A percentile compares a stretch with the other conserved stretches of the same genome.
Evolutionary conservation across 1,139 yeast species (phyloP).

Genomic region (Sugiyamaella sp.): DNA sequence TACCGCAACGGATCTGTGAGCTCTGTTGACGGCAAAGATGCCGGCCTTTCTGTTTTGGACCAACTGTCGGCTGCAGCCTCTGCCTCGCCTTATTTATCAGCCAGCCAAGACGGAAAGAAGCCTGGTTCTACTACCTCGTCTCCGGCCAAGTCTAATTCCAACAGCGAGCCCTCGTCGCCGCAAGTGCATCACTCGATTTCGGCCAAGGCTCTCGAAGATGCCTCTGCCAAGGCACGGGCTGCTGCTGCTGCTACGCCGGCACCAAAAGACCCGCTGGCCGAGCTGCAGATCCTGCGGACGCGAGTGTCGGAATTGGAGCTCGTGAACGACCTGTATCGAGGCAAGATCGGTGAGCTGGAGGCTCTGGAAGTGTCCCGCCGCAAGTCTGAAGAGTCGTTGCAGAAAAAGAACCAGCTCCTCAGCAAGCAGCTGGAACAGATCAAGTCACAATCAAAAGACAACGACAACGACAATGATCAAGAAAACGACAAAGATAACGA

Average conservation of each 20-base stretch:
- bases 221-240: slow-evolving; percentile 30
- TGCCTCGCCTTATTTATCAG: slow-evolving; percentile 35
- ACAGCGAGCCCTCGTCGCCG: slow-evolving; percentile 14
- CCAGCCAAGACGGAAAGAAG: slow-evolving; percentile 28
- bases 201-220: slow-evolving; percentile 27
- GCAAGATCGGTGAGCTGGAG: slow-evolving; percentile 82
- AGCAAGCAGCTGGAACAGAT: slow-evolving; percentile 17
- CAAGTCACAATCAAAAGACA: slow-evolving; percentile 4
- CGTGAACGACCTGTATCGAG: slow-evolving; percentile 82
- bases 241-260: slow-evolving; percentile 35
- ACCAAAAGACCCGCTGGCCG: slow-evolving; percentile 32
- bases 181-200: slow-evolving; percentile 34
- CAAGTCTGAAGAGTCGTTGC: slow-evolving; percentile 27
- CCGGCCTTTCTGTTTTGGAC: slow-evolving; percentile 26
- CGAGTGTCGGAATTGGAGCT: slow-evolving; percentile 87
- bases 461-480: not conserved
- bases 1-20: slow-evolving; percentile 15
- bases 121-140: slow-evolving; percentile 32
- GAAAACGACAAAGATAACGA: not conserved
- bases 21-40: slow-evolving; percentile 11
- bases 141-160: slow-evolving; percentile 21
- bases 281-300: slow-evolving; percentile 53
- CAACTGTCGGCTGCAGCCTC: slow-evolving; percentile 35
- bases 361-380: slow-evolving; percentile 30
- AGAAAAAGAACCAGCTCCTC: slow-evolving; percentile 23